Evolutionary conservation across 2,329 filamentous ascomycete species (phyloP).

Genomic region (Verticillium dahliae): DNA sequence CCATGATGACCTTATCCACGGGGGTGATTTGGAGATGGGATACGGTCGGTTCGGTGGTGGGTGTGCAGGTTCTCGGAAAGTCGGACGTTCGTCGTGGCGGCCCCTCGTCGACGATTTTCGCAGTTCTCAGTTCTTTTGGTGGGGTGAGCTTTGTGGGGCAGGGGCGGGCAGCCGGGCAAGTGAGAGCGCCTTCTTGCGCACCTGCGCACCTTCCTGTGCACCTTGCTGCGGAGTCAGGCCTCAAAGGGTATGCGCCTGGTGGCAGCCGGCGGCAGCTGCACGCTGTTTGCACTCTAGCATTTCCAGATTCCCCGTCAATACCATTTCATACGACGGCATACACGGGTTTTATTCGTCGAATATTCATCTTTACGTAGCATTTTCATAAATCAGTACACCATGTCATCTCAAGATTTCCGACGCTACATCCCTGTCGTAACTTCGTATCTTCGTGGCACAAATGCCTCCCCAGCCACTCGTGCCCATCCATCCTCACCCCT

Average conservation of each 20-base stretch:
- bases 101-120: constrained; percentile 12
- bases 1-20: constrained; percentile 26
- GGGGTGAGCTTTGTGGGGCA: constrained; percentile 15
- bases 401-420: no score
- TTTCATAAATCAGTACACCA: no score
- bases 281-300: no score
- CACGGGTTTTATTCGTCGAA: no score
- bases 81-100: constrained; percentile 8
- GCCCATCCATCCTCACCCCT: background rate
- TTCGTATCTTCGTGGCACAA: background rate
- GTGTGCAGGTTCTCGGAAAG: constrained; percentile 10
- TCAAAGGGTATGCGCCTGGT: background rate
- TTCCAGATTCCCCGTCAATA: no score
- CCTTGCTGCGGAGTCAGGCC: background rate
- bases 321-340: no score
- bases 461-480: background rate
- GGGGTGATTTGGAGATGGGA: constrained; percentile 1
- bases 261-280: background rate
- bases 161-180: constrained; percentile 8
- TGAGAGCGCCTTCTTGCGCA: background rate
- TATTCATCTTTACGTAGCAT: no score
- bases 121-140: constrained; percentile 11
- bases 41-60: constrained; percentile 5
- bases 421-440: background rate
- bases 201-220: background rate